Base-by-base conservation (phyloP, 495 filamentous ascomycete species). In the Aspergillus sclerotioniger region DNA sequence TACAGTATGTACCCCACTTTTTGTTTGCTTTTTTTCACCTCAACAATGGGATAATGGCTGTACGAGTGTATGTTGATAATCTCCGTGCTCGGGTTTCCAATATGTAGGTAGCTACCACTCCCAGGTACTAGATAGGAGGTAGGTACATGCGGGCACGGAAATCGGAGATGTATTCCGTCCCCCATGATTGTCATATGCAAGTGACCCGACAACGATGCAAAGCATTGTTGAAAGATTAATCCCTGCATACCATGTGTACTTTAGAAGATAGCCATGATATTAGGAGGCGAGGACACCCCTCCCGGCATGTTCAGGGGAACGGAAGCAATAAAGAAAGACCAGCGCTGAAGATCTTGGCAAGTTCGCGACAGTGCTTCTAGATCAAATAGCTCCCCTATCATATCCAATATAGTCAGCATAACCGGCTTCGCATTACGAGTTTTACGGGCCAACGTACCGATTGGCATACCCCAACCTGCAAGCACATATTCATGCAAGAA, bases 391-490 rank as follows among this genome's bases (percentile, higher is more conserved):
- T 85, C 82, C 0, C 70, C 69, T 71, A 28, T 28, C 25, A n/a
- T 2, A n/a, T 15, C 12, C 15, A 2, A 32, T 10, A 15, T 15
- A 28, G 16, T 50, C n/a, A 50, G 47, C 28, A 32, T 41, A 41
- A 2, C 21, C 9, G 21, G 21, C 7, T 49, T n/a, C 13, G 15
- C 15, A 13, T 19, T 32, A 8, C n/a, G 19, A 28, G 32, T 20
- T 20, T 12, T 19, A 29, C 10, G 16, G 19, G 9, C 33, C 10
- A 17, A 61, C 65, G 63, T 58, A 73, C 82, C 82, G 57, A 85
- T 80, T 12, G 82, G 82, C 65, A 78, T 71, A 2, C 83, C 82
- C 80, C 80, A 86, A 56, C 79, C 77, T 21, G 72, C 76, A 10
- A 86, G 69, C 2, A 83, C 62, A 66, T 76, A 80, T 54, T 85